These are phyloP conservation scores for Chalaropsis ovoidea DNA, from an alignment of 2,329 filamentous ascomycete species.

Conservation along the genomic window DNA sequence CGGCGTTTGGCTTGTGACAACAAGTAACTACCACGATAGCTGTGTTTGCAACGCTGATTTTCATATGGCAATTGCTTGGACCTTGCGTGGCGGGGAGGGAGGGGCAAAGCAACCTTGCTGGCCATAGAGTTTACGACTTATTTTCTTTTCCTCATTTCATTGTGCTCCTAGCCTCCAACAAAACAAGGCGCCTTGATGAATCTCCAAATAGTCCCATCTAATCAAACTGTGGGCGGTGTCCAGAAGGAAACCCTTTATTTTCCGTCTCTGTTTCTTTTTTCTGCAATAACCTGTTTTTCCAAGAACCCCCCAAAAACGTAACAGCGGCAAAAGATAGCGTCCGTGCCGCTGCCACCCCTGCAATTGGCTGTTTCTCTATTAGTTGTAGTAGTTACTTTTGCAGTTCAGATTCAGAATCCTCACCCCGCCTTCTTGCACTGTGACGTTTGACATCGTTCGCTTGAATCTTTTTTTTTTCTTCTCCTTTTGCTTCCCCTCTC, in stretches of 20 bases:
- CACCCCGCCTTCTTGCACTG: slow-evolving; percentile 10
- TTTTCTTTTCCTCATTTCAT: not conserved
- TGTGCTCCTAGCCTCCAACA: not conserved
- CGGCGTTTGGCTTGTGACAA: not conserved
- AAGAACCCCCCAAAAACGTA: not conserved
- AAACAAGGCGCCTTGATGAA: no score
- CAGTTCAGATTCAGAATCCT: slow-evolving; percentile 13
- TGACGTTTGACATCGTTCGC: not conserved
- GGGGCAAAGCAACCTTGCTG: no score
- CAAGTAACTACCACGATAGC: not conserved
- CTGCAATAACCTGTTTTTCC: slow-evolving; percentile 2
- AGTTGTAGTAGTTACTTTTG: slow-evolving; percentile 9
- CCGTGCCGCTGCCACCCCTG: slow-evolving; percentile 1
- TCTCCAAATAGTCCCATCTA: not conserved
- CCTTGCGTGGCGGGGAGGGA: no score
- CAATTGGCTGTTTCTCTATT: slow-evolving; percentile 4
- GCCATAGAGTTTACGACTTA: not conserved
- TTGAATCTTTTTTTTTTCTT: not conserved
- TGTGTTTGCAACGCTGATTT: not conserved
- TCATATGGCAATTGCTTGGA: not conserved
- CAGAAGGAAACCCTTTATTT: not conserved
- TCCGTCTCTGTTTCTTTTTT: not conserved
- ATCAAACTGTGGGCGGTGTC: not conserved
- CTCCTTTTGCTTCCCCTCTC: slow-evolving; percentile 4
- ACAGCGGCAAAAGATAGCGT: not conserved